Evolutionary conservation across 768 basidiomycete genomes (phyloP), one percentile per base, ranked within the genome.

Genomic region (Rhodotorula toruloides): DNA sequence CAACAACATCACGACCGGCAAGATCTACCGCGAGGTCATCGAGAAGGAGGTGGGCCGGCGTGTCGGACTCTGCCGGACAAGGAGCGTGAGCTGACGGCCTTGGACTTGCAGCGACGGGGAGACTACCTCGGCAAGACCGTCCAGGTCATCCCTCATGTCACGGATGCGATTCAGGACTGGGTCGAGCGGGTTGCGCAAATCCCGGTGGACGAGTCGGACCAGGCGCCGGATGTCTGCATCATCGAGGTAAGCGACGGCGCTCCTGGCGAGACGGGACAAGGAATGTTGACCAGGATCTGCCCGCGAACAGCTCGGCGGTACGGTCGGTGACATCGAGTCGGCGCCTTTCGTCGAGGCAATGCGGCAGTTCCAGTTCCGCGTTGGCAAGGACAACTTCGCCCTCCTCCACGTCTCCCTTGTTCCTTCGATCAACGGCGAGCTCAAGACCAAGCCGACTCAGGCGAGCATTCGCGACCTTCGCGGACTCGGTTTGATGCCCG

Each of bases 291-390:
- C n/a, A n/a, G n/a, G n/a, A n/a, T n/a, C n/a, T n/a, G n/a, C n/a
- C n/a, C n/a, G n/a, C n/a, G n/a, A n/a, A n/a, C 67, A 93, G 91
- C 88, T 99, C 67, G 94, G 94, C 61, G 94, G 94, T 29, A 99
- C 94, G 0, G 94, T 99, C 22, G 94, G 94, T 50, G 94, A 99
- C 75, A 99, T 99, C 76, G 94, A 99, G 75, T 96, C 91, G 11
- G 93, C 93, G 6, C 94, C 94, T 4, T 99, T 99, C 78, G 83
- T 99, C 52, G 94, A 99, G 78, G 94, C 94, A 1, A 92, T 99
- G 88, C 86, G 94, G n/a, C 94, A 99, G 77, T 99, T 99, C 83
- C 94, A 99, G 76, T 97, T 97, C 82, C 87, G 94, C 61, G 93
- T 98, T 29, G 93, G 94, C 25, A 84, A 88, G 76, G 90, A 91